phyloP scores from a whole-genome alignment of 306 rosid species.

The Vachellia collinsii region DNA sequence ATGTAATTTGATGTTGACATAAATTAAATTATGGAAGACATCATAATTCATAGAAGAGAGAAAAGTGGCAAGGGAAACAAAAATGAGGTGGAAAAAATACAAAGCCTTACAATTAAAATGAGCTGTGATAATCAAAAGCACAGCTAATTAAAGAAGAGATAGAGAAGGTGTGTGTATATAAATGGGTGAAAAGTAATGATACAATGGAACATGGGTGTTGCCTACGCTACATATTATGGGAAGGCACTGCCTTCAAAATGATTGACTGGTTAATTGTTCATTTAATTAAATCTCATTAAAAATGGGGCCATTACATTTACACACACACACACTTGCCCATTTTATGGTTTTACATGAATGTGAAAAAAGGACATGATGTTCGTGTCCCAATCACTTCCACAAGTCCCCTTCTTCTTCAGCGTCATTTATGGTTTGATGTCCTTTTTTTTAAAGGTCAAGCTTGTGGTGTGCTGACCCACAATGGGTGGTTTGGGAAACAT shows the following conservation, averaged over 20 bases:
- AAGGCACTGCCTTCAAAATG: background rate
- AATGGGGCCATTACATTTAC: background rate
- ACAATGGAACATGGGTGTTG: background rate
- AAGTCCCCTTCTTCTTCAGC: background rate
- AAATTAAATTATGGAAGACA: background rate
- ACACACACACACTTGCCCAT: background rate
- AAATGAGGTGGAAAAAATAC: background rate
- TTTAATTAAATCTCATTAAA: background rate
- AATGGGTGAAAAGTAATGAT: too few relatives aligned
- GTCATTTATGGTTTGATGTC: background rate
- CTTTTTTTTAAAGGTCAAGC: background rate
- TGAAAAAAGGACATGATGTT: background rate
- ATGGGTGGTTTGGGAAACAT: background rate
- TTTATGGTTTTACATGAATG: background rate
- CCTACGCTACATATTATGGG: background rate
- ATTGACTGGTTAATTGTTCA: background rate
- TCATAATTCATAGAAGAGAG: too few relatives aligned
- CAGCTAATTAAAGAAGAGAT: too few relatives aligned
- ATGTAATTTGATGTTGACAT: background rate
- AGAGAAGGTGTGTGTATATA: too few relatives aligned
- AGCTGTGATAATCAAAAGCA: background rate
- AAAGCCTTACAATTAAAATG: background rate
- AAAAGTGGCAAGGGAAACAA: background rate
- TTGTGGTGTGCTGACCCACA: background rate
- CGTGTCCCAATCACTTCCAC: background rate